Evolutionary conservation across 2,329 filamentous ascomycete species (phyloP), one percentile per base, ranked within the genome.

Genomic region (Hymenoscyphus albidus): DNA sequence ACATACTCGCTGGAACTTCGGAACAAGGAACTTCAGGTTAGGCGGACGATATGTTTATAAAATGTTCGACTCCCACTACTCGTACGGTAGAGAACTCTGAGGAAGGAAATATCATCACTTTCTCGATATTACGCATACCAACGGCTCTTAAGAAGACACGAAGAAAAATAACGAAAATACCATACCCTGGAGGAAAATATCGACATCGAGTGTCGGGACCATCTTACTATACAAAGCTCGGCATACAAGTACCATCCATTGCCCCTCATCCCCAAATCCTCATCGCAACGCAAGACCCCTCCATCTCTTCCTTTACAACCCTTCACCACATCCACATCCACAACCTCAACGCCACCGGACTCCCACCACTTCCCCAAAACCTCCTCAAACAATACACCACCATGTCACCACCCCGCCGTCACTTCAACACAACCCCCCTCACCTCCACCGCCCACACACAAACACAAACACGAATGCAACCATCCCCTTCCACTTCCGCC

Each of bases 291-390:
- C 22, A n/a, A 14, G 18, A 39, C 13, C 54, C 14, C 32, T 35
- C 32, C 32, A 5, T 35, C 32, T 2, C 32, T 2, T 35, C 32
- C 32, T 35, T 2, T 5, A 44, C 5, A 54, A 58, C 27, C 40
- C 39, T 18, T 22, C 31, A 38, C n/a, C 54, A 18, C 62, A 58
- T 42, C 40, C 54, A 38, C 63, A 66, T 2, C 63, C 51, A 32
- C 65, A 63, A 10, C 67, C 68, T 1, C 32, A 5, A 5, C 32
- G 1, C 32, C 7, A 35, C 32, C 32, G n/a, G n/a, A n/a, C 7
- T 35, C 32, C 2, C 7, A 5, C 32, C 32, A 35, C 7, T 40
- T 65, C 66, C 27, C 42, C 5, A 35, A 42, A 51, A 40, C 27
- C 39, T n/a, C 27, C 59, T 13, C 44, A 61, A 58, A 18, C 31